Evolutionary conservation across 2,329 filamentous ascomycete species (phyloP), one percentile per base, ranked within the genome.

Genomic region (Botryotinia globosa): DNA sequence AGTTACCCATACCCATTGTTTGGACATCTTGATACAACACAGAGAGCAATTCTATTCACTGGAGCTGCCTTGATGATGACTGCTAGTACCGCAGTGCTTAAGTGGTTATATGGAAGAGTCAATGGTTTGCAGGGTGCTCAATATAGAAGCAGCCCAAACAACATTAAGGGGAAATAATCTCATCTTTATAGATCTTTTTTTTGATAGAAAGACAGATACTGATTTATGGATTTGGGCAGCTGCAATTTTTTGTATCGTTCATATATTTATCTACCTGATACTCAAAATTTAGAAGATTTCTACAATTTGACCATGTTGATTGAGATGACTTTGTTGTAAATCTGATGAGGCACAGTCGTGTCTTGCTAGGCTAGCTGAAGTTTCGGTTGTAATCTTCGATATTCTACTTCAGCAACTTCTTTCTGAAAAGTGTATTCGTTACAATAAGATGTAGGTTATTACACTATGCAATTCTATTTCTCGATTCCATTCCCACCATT

Each of bases 1-100:
- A 92, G 90, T 85, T 97, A 97, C 77, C 94, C 94, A 0, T 97
- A 98, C 81, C 94, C 94, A 1, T 86, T 97, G 39, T 95, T 98
- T 75, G 90, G 85, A 14, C 80, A 92, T 62, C 83, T 97, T 59
- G 86, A 85, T 67, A 91, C 89, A 0, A 80, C 83, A 66, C 90
- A 94, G 79, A 87, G 94, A 32, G 83, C 90, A 14, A 82, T 87
- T 0, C 84, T 97, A 16, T 97, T 97, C 77, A 85, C 85, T 0
- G 83, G 88, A 29, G 92, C 92, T 59, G 94, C 92, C 0, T 79
- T 87, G 1, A 82, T 92, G 25, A 94, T 97, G 89, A 90, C 92
- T 3, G 80, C 85, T 4, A 93, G 90, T 76, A 94, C 92, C 0
- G 83, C 88, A 34, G 82, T 85, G 16, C 83, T 97, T 75, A 91